phyloP scores from a whole-genome alignment of 169 alveolate species.

The Plasmodium fragile region DNA sequence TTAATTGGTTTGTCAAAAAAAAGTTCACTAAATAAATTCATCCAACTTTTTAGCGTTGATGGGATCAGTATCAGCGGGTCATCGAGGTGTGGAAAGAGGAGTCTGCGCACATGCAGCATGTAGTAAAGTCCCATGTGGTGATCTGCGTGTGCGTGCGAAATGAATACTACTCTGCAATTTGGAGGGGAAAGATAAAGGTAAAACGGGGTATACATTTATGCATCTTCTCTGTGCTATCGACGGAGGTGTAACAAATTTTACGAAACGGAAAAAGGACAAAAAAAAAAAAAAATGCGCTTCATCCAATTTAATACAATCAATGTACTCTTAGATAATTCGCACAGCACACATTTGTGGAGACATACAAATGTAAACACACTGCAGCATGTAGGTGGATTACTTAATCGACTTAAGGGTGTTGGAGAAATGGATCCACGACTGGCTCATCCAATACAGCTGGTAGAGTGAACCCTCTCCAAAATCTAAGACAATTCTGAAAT shows the following conservation, averaged over 20 bases:
- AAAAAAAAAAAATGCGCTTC: background rate
- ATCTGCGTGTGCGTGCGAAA: conserved; percentile 92
- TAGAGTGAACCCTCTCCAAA: conserved; percentile 93
- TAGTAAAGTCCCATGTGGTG: conserved; percentile 88
- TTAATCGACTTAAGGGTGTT: conserved; percentile 67
- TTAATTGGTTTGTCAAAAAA: conserved; percentile 43
- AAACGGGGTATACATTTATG: background rate
- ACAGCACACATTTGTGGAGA: background rate
- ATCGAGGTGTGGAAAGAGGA: conserved; percentile 55
- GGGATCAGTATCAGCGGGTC: conserved; percentile 78
- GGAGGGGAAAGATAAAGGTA: background rate
- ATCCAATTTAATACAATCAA: background rate
- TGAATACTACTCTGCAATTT: conserved; percentile 80
- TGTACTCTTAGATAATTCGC: background rate
- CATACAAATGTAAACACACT: background rate
- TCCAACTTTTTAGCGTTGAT: conserved; percentile 61
- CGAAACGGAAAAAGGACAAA: background rate
- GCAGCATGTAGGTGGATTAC: conserved; percentile 18
- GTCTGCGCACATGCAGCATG: conserved; percentile 80
- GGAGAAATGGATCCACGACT: conserved; percentile 78
- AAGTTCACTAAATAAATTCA: conserved; percentile 36
- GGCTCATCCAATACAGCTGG: conserved; percentile 86
- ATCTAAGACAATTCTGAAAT: conserved; percentile 89
- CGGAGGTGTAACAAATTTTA: background rate
- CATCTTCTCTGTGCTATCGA: background rate